Percentiles rank a stretch among this genome's conserved stretches.
These are phyloP conservation scores for Pyrenula massariospora DNA, from an alignment of 495 filamentous ascomycete species.

Conservation along the genomic window DNA sequence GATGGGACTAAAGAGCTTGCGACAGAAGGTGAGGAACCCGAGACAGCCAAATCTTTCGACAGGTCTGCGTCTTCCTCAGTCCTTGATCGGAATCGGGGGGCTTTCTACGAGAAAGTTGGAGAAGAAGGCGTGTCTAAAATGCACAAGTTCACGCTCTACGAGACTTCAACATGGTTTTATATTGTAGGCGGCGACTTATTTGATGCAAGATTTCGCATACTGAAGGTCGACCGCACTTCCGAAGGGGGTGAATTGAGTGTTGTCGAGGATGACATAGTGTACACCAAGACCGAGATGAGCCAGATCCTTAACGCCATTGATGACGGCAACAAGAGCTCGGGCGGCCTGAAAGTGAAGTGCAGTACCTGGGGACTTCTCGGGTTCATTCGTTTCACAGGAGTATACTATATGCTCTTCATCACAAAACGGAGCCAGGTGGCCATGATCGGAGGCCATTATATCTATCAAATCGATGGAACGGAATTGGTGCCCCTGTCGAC, in stretches of 20 bases:
- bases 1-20: not conserved
- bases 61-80: constrained; percentile 41
- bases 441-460: constrained; percentile 89
- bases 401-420: constrained; percentile 95
- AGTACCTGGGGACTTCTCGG: constrained; percentile 89
- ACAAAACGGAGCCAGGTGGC: constrained; percentile 94
- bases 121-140: constrained; percentile 71
- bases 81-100: constrained; percentile 36
- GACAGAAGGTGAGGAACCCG: constrained; percentile 44
- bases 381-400: constrained; percentile 89
- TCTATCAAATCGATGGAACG: constrained; percentile 93
- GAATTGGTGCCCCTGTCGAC: constrained; percentile 78
- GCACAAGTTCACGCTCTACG: constrained; percentile 92
- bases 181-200: constrained; percentile 83
- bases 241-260: constrained; percentile 72
- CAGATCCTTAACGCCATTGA: constrained; percentile 88
- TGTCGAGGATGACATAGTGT: constrained; percentile 87
- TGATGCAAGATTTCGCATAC: constrained; percentile 76
- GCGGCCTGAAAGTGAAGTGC: constrained; percentile 83
- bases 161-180: constrained; percentile 86
- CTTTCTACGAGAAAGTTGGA: constrained; percentile 43
- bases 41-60: constrained; percentile 50
- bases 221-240: constrained; percentile 87
- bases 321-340: constrained; percentile 83
- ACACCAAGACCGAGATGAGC: constrained; percentile 86